Evolutionary conservation across 164 flowering plant genomes (phyloP), one percentile per base, ranked within the genome.

Genomic region (Nelumbo lutea): DNA sequence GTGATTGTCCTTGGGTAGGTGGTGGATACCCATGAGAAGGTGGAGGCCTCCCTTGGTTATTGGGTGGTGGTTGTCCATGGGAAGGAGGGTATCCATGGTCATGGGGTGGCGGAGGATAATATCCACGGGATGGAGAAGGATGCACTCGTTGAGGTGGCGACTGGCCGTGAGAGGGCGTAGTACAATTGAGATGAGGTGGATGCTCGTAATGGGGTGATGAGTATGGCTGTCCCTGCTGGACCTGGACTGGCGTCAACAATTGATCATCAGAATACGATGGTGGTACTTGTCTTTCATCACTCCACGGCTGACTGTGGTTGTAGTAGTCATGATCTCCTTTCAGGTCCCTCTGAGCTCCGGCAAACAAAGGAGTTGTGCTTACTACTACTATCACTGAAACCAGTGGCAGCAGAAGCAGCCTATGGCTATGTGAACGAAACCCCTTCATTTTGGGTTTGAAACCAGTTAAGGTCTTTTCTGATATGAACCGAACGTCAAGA

Each of bases 381-480:
- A 39, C 48, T 56, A 62, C 70, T 53, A 50, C 48, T 42, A 27
- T 27, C 27, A 27, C 27, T 27, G 27, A 27, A 27, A 67, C 27
- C 41, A 73, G 40, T 27, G 68, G 62, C 55, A 73, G 61, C 64
- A 67, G 42, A 46, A 44, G 64, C 8, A 67, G 38, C 6, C 42
- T 9, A 66, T 27, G 27, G 27, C 27, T 27, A 27, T 7, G 15
- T 7, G 38, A 42, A 44, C 13, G 8, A 46, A 61, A 1, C 40
- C 66, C 45, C 45, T 14, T 46, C 75, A 67, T 72, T 45, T 44
- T 58, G 3, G 1, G 4, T n/a, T 1, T 1, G 8, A 41, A 65
- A 6, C n/a, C 15, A 50, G 2, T 14, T 38, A 0, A 40, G 67
- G 58, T 44, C 14, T 65, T 51, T 65, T 4, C 48, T 4, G 7